Base-by-base conservation (phyloP, 2,329 filamentous ascomycete species). In the Alternaria atra region DNA sequence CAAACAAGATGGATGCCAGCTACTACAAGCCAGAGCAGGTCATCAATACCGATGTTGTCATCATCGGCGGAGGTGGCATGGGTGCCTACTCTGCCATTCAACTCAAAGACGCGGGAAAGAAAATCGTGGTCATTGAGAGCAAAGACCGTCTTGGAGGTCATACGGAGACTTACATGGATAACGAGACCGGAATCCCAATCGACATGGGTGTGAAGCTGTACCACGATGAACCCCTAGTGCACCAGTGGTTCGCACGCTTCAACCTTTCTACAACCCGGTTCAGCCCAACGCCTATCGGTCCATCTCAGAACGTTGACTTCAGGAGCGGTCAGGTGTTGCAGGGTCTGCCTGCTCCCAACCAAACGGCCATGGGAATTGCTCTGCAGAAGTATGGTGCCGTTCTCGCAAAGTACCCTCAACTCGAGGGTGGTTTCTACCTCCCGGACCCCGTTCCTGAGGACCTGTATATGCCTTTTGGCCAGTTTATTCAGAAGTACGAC, bases 401-500 rank as follows among this genome's bases (percentile, higher is more conserved):
- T 30, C 57, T 79, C 4, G 58, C 63, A 25, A 51, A 40, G 30
- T 65, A 63, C 13, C 64, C 68, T 23, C 42, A 61, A 25, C 40
- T 69, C 13, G 65, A 73, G 2, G 60, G 57, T 5, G 83, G 83
- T 9, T 84, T 83, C 58, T 80, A 83, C 17, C 74, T 84, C 0
- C 80, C 83, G 0, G 67, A 75, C 13, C 79, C 80, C 3, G 76
- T 84, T 0, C 83, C 83, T 0, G 77, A 80, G 30, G 83, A 84
- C 48, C 73, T 87, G 1, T 69, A 83, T n/a, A 69, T 85, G 15
- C 79, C 83, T 2, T 86, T 83, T 54, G 79, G 81, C 20, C 73
- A 84, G 5, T 86, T 85, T 55, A 74, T 83, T 10, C 66, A 77
- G 35, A 85, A 86, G 71, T 82, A 86, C 68, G 71, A 76, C 15